Base-by-base conservation (phyloP, 1,139 yeast genomes). In the Candida sojae region DNA sequence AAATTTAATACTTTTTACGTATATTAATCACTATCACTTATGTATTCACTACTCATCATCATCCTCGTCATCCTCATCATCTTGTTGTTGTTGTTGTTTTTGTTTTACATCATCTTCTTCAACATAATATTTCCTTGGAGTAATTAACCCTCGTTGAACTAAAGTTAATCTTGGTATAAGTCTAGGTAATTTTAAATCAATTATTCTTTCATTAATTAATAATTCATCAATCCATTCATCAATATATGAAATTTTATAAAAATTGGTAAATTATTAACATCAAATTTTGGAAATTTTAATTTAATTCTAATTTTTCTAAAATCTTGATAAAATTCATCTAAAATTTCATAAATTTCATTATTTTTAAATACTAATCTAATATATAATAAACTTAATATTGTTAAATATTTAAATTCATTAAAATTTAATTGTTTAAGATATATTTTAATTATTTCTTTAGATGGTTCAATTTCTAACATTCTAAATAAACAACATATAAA, bases 401-500 rank as follows among this genome's bases (percentile, higher is more conserved):
- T 77, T 45, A 87, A 64, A 58, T 87, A 87, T 64, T 87, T 86
- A 72, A 86, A 86, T 53, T 82, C 80, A 33, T 71, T 69, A 17
- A 55, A 58, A 6, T 60, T 57, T 33, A 58, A 42, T 56, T 86
- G 88, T 9, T 61, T 60, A 30, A 86, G 66, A 54, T 82, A 78
- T 47, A 80, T 75, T 12, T 67, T 55, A 4, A 86, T 61, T 8
- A 87, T 79, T 7, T 80, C 86, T 10, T 56, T 59, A 4, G 72
- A 63, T 0, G 92, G 92, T 51, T 79, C 82, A 23, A 88, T 64
- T 62, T 87, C 90, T 9, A 86, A 67, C 46, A 87, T 61, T 51
- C 88, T 75, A 49, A 85, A 75, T 13, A 84, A 63, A 50, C 89
- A 73, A 55, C 88, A 80, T n/a, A 87, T 60, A 55, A 87, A 88